Evolutionary conservation across 2,329 filamentous ascomycete species (phyloP), one percentile per base, ranked within the genome.

Genomic region (Arthrobotrys conoides): DNA sequence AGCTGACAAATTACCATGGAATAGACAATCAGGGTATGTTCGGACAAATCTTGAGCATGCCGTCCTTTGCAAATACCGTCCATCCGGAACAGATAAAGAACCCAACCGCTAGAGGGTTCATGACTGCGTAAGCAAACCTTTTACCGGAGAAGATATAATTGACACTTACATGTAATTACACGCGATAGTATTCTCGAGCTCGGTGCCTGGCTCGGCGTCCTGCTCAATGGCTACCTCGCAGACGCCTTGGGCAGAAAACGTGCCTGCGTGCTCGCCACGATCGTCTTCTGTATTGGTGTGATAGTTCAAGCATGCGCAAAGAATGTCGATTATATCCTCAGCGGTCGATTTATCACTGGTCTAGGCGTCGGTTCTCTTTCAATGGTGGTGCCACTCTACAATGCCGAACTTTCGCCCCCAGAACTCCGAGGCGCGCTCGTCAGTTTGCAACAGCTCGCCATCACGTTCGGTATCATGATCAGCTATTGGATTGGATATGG

Each of bases 151-250:
- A 30, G n/a, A 30, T 30, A 30, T 3, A 3, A 3, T 30, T 30
- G 3, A 6, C 6, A 30, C 6, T 30, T 30, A 30, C 27, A 30
- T 30, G 6, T 3, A 30, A 30, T 30, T 30, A 30, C 2, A 33
- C 27, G 2, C 4, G 22, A n/a, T 16, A 76, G 72, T 36, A 86
- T 88, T 81, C 88, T 94, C 27, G 91, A 93, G 83, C 88, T 94
- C 1, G 92, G 92, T 66, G 92, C 91, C 51, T 94, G 91, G 91
- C 83, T 93, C n/a, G 92, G 92, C 44, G 89, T 90, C 0, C 84
- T 94, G 2, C 86, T 91, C 48, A 91, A 89, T 1, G 90, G 91
- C 0, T 91, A 91, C 82, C 83, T 93, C n/a, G 91, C 91, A 18
- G 92, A 94, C 82, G 86, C 87, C 2, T 83, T 90, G 63, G 91